A percentile compares a stretch with the other conserved stretches of the same genome.
Evolutionary conservation across 2,329 filamentous ascomycete species (phyloP).

Genomic region (Colletotrichum chlorophyti): DNA sequence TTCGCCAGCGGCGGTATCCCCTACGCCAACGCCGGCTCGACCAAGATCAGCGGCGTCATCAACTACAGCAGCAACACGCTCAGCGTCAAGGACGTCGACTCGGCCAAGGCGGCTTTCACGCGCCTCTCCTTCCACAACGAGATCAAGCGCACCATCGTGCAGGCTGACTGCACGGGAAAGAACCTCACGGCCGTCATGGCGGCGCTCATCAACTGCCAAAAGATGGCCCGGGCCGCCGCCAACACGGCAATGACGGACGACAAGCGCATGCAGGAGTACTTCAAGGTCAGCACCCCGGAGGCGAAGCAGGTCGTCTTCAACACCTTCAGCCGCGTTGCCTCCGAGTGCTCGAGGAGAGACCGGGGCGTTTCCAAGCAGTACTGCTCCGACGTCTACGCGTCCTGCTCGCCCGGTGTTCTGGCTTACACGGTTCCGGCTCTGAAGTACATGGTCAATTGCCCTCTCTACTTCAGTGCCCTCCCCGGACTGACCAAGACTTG

Average conservation of each 20-base stretch:
- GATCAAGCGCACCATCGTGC: constrained; percentile 53
- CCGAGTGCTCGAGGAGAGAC: constrained; percentile 60
- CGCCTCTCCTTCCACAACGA: constrained; percentile 48
- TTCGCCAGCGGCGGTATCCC: constrained; percentile 59
- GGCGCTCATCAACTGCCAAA: constrained; percentile 59
- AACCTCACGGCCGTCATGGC: constrained; percentile 44
- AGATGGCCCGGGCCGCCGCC: constrained; percentile 55
- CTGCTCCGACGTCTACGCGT: constrained; percentile 63
- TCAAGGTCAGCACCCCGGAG: constrained; percentile 57
- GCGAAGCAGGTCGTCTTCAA: constrained; percentile 54
- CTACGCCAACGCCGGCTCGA: constrained; percentile 55
- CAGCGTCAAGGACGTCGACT: constrained; percentile 60
- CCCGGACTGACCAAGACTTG: constrained; percentile 56
- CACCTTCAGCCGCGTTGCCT: constrained; percentile 55
- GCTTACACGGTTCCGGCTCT: constrained; percentile 65
- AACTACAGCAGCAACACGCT: constrained; percentile 63
- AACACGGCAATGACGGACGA: constrained; percentile 42
- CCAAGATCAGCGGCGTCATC: constrained; percentile 56
- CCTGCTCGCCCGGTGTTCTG: constrained; percentile 58
- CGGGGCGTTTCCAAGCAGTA: constrained; percentile 58
- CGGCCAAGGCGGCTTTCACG: constrained; percentile 54
- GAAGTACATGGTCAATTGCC: constrained; percentile 67
- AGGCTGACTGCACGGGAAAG: constrained; percentile 57
- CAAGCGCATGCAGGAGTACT: constrained; percentile 60
- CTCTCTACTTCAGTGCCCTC: constrained; percentile 62